Conservation (phyloP, 768 basidiomycete species). For the Tulasnella sp. region DNA sequence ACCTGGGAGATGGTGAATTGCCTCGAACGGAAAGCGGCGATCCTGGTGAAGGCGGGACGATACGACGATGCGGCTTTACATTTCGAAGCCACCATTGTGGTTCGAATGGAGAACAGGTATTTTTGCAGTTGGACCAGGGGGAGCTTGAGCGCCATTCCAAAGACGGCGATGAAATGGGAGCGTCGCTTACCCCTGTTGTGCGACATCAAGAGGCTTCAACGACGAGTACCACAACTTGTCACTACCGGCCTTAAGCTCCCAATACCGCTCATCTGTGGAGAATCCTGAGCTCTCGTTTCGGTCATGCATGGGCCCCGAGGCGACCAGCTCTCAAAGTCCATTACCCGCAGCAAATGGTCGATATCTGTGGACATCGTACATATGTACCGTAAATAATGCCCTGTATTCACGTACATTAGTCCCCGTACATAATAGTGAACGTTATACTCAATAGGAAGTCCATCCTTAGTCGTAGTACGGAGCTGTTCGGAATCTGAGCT, state of each 20-base stretch:
- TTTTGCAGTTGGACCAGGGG: not conserved
- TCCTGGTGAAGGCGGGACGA: not conserved
- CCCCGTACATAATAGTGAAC: too few species aligned
- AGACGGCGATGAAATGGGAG: not conserved
- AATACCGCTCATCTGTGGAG: not conserved
- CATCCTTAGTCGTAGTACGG: too few species aligned
- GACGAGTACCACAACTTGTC: not conserved
- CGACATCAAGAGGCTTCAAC: not conserved
- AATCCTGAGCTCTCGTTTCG: not conserved
- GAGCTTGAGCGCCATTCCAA: not conserved
- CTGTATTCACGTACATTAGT: too few species aligned
- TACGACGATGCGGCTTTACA: not conserved
- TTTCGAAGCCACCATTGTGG: not conserved
- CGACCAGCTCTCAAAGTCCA: too few species aligned
- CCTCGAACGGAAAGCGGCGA: not conserved
- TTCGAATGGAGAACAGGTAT: not conserved
- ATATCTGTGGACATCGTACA: too few species aligned
- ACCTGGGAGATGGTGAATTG: not conserved
- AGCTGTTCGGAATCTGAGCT: too few species aligned
- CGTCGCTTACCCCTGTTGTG: not conserved
- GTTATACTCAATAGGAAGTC: too few species aligned
- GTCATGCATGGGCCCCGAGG: too few species aligned
- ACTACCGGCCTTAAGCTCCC: not conserved
- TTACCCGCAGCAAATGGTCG: too few species aligned
- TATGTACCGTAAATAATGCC: too few species aligned